Evolutionary conservation across 2,329 filamentous ascomycete genomes (phyloP), one percentile per base, ranked within the genome.

Genomic region (Huntiella moniliformis): DNA sequence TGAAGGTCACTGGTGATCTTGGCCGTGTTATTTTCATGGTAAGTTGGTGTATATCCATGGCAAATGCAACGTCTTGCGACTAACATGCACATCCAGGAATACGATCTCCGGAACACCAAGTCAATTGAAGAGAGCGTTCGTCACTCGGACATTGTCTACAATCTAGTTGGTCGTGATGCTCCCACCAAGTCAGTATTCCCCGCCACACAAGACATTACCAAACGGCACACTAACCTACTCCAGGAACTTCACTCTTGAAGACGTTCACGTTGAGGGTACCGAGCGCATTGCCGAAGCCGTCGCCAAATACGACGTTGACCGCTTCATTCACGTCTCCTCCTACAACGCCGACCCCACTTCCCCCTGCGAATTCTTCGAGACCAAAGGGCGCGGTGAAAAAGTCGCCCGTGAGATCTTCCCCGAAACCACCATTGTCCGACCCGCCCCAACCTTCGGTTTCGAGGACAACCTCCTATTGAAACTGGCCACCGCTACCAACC

Each of bases 141-240:
- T 56, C 91, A 98, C 63, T 96, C 88, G 37, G 91, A 98, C 60
- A 82, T 95, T 52, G 91, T 98, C 53, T 94, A 93, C 71, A 98
- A 98, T 65, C 70, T 98, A 55, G 73, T 95, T 57, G 91, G 91
- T 53, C 82, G 88, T 52, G 82, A 88, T 62, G 96, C 96, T 62
- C 83, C 88, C 53, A 98, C 91, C 56, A 98, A 98, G 83, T 86
- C 67, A 56, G 71, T 60, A 31, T 42, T 22, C 33, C 15, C 7
- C 4, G 7, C 10, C 10, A 3, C 22, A 28, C 22, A 28, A 3
- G 10, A 28, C 22, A 28, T 28, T 40, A 38, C 16, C 56, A 60
- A 52, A 59, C 32, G 10, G 13, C 11, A n/a, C 10, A 53, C 58
- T 67, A 54, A 67, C 53, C 40, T 7, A n/a, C 40, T 17, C 6